phyloP scores from a whole-genome alignment of 495 filamentous ascomycete species.

The Talaromyces proteolyticus region DNA sequence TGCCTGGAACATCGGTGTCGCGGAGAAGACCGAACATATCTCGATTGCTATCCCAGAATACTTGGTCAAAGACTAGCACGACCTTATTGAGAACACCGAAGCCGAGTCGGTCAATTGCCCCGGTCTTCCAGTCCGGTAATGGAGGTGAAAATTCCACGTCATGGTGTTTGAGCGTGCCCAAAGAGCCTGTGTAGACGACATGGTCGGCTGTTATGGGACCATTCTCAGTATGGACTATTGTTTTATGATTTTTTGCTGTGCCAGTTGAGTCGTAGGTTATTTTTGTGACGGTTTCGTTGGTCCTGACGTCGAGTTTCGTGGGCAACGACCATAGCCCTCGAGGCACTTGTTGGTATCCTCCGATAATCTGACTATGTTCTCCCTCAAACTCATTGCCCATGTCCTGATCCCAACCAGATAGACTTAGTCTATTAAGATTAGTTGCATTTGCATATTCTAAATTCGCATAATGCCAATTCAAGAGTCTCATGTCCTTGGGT shows the following conservation, averaged over 20 bases:
- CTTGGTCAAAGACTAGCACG: conserved; percentile 78
- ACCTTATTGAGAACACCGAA: conserved; percentile 96
- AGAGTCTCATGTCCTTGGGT: conserved; percentile 77
- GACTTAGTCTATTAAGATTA: conserved; percentile 78
- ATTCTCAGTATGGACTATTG: conserved; percentile 70
- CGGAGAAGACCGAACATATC: conserved; percentile 94
- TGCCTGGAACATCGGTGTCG: conserved; percentile 50
- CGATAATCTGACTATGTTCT: conserved; percentile 83
- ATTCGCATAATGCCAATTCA: conserved; percentile 99
- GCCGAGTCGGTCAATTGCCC: conserved; percentile 78
- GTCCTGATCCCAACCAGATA: conserved; percentile 93
- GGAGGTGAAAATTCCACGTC: conserved; percentile 74
- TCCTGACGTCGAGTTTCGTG: conserved; percentile 70
- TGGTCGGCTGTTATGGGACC: conserved; percentile 77
- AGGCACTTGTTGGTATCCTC: conserved; percentile 87
- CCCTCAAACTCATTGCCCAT: conserved; percentile 97
- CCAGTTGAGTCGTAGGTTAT: conserved; percentile 59
- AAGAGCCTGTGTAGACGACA: conserved; percentile 80
- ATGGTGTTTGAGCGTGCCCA: conserved; percentile 81
- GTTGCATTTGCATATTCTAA: conserved; percentile 94
- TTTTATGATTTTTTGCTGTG: conserved; percentile 25
- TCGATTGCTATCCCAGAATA: conserved; percentile 88
- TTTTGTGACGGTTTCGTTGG: conserved; percentile 58
- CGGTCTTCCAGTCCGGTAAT: conserved; percentile 78
- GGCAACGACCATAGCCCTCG: conserved; percentile 74